phyloP scores from a whole-genome alignment of 305 asterid genomes.

The Solanum hybrid region DNA sequence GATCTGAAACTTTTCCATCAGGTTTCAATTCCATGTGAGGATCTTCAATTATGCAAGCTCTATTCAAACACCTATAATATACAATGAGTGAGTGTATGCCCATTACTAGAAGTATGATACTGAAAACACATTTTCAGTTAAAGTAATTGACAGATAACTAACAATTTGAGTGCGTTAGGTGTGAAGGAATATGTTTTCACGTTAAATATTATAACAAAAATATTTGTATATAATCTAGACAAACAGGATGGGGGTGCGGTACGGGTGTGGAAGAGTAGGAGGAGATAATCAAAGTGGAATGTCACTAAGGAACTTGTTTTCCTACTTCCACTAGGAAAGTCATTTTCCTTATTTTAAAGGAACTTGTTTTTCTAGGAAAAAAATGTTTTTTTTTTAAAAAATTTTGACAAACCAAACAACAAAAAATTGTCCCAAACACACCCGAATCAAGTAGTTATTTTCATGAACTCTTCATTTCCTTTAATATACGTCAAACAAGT shows the following conservation, averaged over 20 bases:
- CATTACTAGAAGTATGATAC: background rate
- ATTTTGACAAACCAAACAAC: background rate
- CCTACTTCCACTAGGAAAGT: background rate
- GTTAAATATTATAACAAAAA: background rate
- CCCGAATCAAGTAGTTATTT: background rate
- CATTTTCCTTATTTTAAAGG: background rate
- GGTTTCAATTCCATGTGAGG: background rate
- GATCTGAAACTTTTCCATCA: background rate
- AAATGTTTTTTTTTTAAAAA: background rate
- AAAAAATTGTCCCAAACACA: background rate
- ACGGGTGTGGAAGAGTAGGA: background rate
- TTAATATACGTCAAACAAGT: background rate
- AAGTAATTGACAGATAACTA: background rate
- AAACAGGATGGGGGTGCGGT: background rate
- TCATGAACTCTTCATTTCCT: background rate
- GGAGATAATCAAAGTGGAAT: background rate
- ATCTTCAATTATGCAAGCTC: background rate
- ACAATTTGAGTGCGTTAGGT: background rate
- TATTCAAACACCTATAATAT: background rate
- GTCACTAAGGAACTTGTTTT: background rate
- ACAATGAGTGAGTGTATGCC: background rate
- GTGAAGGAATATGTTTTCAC: background rate
- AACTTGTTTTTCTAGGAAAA: background rate
- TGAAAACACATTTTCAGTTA: background rate
- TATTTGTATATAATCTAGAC: background rate